Conservation (phyloP, 352 stramenopile genomes). For the Globisporangium sylvaticum region DNA sequence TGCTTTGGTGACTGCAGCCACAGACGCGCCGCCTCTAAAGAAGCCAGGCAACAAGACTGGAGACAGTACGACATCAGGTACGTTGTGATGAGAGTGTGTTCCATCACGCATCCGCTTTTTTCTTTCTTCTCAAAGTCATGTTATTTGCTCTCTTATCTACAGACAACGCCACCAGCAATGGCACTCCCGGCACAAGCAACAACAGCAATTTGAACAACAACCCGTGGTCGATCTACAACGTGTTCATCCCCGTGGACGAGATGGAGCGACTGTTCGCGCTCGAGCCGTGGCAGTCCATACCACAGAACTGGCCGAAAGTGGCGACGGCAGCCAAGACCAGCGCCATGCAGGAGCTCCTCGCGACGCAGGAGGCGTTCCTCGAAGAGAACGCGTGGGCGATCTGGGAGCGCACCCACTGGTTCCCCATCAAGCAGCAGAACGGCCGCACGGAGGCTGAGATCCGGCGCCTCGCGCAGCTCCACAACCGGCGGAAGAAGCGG, state of each 20-base stretch:
- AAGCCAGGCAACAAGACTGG: constrained; percentile 8
- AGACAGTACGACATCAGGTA: constrained; percentile 9
- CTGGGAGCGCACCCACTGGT: constrained; percentile 47
- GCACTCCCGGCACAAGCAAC: not conserved
- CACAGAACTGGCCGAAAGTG: constrained; percentile 25
- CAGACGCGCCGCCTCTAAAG: constrained; percentile 11
- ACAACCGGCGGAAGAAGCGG: constrained; percentile 40
- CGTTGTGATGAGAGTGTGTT: not conserved
- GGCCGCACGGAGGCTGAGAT: constrained; percentile 25
- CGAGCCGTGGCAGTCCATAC: constrained; percentile 14
- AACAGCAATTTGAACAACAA: not conserved
- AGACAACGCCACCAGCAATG: constrained; percentile 3
- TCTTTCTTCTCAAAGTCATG: not conserved
- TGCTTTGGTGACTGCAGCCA: not conserved
- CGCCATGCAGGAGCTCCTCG: constrained; percentile 20
- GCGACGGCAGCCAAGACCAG: constrained; percentile 12
- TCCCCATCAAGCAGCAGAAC: constrained; percentile 45
- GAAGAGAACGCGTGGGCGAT: constrained; percentile 31
- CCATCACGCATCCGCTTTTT: not conserved
- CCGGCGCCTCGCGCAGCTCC: constrained; percentile 24
- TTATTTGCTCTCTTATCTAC: not conserved
- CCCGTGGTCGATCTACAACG: constrained; percentile 17
- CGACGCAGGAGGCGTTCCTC: constrained; percentile 32
- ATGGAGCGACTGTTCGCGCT: constrained; percentile 17
- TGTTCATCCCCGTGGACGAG: constrained; percentile 18